These are phyloP conservation scores for Aspergillus fischeri DNA, from an alignment of 2,329 filamentous ascomycete genomes.

Conservation along the genomic window DNA sequence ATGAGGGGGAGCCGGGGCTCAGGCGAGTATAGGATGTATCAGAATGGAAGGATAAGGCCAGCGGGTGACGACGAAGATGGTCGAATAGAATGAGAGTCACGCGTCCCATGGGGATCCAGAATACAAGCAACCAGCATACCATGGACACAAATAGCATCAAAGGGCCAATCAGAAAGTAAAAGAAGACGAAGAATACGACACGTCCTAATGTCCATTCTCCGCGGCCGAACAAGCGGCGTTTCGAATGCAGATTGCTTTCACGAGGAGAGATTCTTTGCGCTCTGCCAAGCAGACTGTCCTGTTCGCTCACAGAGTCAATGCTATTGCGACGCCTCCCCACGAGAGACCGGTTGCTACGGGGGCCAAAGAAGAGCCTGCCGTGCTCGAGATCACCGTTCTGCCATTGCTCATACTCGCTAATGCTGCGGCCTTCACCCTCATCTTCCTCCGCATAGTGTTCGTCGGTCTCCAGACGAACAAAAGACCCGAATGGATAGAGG, in stretches of 20 bases:
- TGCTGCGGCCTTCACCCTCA: conserved; percentile 90
- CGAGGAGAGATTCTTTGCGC: conserved; percentile 50
- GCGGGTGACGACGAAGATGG: conserved; percentile 85
- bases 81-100: conserved; percentile 85
- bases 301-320: conserved; percentile 83
- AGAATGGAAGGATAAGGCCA: conserved; percentile 89
- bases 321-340: conserved; percentile 83
- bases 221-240: conserved; percentile 86
- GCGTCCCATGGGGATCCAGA: conserved; percentile 98
- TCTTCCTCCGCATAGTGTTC: conserved; percentile 94
- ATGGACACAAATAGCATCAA: conserved; percentile 78
- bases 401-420: conserved; percentile 99
- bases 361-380: conserved; percentile 92
- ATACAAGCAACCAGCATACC: conserved; percentile 94
- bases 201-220: conserved; percentile 94
- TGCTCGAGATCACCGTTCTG: conserved; percentile 96
- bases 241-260: conserved; percentile 51
- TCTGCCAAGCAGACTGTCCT: conserved; percentile 78
- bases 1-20: conserved; percentile 68
- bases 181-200: conserved; percentile 93
- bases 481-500: conserved; percentile 95
- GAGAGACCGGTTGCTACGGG: conserved; percentile 69
- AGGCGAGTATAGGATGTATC: conserved; percentile 71
- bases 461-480: conserved; percentile 87
- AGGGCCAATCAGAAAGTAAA: conserved; percentile 88